Evolutionary conservation across 2,329 filamentous ascomycete species (phyloP).

Genomic region (Fusarium nanum): DNA sequence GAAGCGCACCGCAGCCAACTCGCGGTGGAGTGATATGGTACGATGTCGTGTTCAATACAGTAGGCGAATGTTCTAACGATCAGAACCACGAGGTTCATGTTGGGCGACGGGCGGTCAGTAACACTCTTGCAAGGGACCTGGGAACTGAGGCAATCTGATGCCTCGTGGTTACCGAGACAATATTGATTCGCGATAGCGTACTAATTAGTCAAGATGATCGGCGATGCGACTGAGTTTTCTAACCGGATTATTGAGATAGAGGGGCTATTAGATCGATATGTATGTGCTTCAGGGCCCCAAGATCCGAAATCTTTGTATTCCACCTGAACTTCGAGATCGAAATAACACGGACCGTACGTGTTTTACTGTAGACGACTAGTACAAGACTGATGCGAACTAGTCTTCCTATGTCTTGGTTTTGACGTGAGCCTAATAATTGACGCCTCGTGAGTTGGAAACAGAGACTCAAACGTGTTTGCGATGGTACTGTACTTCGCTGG

Average conservation of each 20-base stretch:
- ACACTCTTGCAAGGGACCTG: not conserved
- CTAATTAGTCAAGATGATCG: not conserved
- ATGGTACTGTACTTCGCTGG: not conserved
- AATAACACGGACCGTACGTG: not conserved
- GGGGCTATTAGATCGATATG: not conserved
- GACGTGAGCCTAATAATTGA: not conserved
- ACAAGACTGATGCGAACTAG: not conserved
- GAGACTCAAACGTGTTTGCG: not conserved
- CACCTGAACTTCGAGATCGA: not conserved
- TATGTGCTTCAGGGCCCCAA: not conserved
- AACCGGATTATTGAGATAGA: not conserved
- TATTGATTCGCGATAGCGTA: not conserved
- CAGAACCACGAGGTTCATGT: conserved; percentile 6
- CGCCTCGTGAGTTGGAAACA: not conserved
- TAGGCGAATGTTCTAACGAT: conserved; percentile 2
- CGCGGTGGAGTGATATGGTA: conserved; percentile 5
- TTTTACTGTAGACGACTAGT: not conserved
- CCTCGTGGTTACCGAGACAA: conserved; percentile 2
- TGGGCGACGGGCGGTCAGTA: conserved; percentile 29
- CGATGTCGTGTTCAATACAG: not conserved
- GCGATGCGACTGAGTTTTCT: not conserved
- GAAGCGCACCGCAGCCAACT: not conserved
- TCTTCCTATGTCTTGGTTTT: not conserved
- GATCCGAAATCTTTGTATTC: not conserved
- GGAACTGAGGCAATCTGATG: conserved; percentile 1